These are phyloP conservation scores for Cladophialophora carrionii DNA, from an alignment of 2,329 filamentous ascomycete genomes.

Conservation along the genomic window DNA sequence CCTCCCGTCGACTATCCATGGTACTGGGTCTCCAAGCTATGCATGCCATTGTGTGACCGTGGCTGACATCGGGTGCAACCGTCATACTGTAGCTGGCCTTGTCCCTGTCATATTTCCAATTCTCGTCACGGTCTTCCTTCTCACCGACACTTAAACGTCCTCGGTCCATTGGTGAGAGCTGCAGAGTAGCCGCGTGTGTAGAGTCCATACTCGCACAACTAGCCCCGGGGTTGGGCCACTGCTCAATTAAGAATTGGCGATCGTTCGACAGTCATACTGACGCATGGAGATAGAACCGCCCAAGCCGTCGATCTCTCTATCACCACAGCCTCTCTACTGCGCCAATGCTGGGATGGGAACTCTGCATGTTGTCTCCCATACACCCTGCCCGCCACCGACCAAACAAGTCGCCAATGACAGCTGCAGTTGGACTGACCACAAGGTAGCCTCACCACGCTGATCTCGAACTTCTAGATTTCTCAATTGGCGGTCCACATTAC, in stretches of 20 bases:
- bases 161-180: neutral
- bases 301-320: neutral
- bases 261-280: neutral
- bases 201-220: neutral
- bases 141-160: neutral
- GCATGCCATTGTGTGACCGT: slow-evolving; percentile 1
- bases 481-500: neutral
- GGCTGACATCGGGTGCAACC: neutral
- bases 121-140: neutral
- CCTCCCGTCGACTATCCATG: slow-evolving; percentile 11
- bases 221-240: neutral
- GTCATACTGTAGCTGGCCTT: neutral
- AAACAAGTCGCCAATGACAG: neutral
- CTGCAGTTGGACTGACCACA: neutral
- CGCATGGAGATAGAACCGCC: neutral
- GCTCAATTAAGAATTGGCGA: neutral
- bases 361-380: neutral
- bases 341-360: neutral
- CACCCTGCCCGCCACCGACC: neutral
- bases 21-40: slow-evolving; percentile 12
- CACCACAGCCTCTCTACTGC: slow-evolving; percentile 3
- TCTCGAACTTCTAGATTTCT: neutral
- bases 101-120: neutral
- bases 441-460: neutral
- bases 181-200: neutral